phyloP scores from a whole-genome alignment of 192 early-diverging fungal species.

The Coemansia javaensis region DNA sequence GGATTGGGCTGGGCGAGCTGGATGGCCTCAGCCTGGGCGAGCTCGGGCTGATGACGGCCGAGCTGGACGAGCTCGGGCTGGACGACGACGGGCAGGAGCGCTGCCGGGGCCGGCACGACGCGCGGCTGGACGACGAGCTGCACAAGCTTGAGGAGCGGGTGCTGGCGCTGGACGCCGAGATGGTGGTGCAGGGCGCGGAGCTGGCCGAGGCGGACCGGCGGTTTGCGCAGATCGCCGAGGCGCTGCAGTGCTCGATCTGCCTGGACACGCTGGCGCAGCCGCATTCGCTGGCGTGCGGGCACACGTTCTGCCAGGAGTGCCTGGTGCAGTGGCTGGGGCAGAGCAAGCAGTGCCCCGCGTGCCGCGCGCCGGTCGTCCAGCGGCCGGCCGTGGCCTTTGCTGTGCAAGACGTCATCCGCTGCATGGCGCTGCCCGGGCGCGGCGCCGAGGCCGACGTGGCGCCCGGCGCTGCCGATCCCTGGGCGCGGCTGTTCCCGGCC shows the following conservation, averaged over 20 bases:
- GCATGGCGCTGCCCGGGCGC: not conserved
- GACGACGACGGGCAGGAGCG: not conserved
- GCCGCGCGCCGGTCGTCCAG: slow-evolving; percentile 19
- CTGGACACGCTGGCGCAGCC: slow-evolving; percentile 33
- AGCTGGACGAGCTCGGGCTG: not conserved
- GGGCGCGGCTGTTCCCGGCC: slow-evolving; percentile 21
- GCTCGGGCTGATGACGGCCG: too few relatives aligned
- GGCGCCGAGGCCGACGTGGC: not conserved
- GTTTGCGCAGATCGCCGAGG: slow-evolving; percentile 8
- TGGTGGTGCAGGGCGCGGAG: slow-evolving; percentile 21
- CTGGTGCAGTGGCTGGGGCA: slow-evolving; percentile 31
- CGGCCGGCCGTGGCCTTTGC: slow-evolving; percentile 24
- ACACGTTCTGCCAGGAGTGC: slow-evolving; percentile 42
- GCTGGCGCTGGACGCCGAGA: slow-evolving; percentile 19
- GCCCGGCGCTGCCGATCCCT: slow-evolving; percentile 3
- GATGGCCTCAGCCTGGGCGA: too few relatives aligned
- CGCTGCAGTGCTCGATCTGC: slow-evolving; percentile 44
- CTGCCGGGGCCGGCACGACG: not conserved
- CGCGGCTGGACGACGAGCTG: slow-evolving; percentile 1
- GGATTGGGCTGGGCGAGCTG: too few relatives aligned
- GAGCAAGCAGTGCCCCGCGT: slow-evolving; percentile 36
- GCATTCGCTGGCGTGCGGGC: slow-evolving; percentile 42
- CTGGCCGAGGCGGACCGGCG: slow-evolving; percentile 3
- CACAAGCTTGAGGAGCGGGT: slow-evolving; percentile 7
- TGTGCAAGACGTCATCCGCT: slow-evolving; percentile 19